phyloP scores from a whole-genome alignment of 768 basidiomycete species.

The Hydnomerulius pinastri region DNA sequence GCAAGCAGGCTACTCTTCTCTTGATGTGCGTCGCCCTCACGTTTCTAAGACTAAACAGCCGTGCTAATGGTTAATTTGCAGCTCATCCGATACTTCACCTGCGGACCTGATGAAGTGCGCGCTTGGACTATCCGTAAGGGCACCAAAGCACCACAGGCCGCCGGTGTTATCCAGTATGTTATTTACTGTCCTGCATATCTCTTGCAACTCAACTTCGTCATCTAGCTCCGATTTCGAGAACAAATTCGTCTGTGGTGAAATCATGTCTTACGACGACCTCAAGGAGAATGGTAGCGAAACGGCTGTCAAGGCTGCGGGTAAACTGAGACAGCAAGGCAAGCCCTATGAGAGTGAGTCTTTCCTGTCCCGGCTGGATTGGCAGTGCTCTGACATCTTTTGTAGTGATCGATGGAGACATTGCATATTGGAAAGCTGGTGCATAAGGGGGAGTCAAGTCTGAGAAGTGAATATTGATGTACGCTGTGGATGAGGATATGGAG shows the following conservation, averaged over 20 bases:
- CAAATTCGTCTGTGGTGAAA: slow-evolving; percentile 97
- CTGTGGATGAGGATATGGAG: slow-evolving; percentile 14
- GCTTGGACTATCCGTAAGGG: slow-evolving; percentile 97
- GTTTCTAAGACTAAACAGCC: neutral
- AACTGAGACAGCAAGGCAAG: slow-evolving; percentile 94
- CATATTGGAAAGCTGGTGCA: slow-evolving; percentile 86
- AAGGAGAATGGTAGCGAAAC: slow-evolving; percentile 89
- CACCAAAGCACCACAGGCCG: slow-evolving; percentile 94
- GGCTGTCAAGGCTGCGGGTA: slow-evolving; percentile 93
- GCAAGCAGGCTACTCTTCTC: slow-evolving; percentile 85
- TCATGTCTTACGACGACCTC: slow-evolving; percentile 90
- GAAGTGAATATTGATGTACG: slow-evolving; percentile 10
- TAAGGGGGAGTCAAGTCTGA: slow-evolving; percentile 19
- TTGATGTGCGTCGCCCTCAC: slow-evolving; percentile 58
- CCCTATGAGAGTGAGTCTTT: slow-evolving; percentile 83
- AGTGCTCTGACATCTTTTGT: slow-evolving; percentile 7
- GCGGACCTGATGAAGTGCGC: slow-evolving; percentile 94
- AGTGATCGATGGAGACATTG: slow-evolving; percentile 91
- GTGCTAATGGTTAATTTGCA: slow-evolving; percentile 30
- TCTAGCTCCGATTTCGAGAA: slow-evolving; percentile 93
- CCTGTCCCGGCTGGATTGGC: neutral
- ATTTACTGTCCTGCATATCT: neutral
- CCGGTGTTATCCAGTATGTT: slow-evolving; percentile 94
- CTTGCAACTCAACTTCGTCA: neutral
- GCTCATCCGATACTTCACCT: slow-evolving; percentile 97